These are phyloP conservation scores for Chaetomium strumarium DNA, from an alignment of 2,329 filamentous ascomycete genomes.

Conservation along the genomic window DNA sequence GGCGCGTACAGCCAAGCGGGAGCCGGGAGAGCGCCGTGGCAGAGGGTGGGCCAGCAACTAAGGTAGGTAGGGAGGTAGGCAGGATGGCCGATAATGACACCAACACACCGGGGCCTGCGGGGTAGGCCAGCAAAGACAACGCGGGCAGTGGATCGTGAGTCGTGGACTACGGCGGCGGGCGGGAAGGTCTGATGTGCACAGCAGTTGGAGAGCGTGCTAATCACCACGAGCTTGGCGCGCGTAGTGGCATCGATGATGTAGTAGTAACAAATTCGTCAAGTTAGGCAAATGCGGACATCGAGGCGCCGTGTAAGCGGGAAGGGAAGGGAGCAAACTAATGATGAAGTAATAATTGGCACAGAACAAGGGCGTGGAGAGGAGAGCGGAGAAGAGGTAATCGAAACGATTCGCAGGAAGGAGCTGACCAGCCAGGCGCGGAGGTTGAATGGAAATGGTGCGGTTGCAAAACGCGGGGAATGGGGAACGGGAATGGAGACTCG, in stretches of 20 bases:
- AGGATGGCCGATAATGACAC: constrained; percentile 15
- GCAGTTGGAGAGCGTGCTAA: neutral
- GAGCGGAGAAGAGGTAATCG: constrained; percentile 20
- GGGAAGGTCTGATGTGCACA: neutral
- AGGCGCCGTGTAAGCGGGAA: constrained; percentile 19
- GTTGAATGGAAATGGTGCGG: constrained; percentile 3
- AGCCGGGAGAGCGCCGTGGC: neutral
- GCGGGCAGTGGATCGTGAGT: constrained; percentile 6
- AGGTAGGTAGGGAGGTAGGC: neutral
- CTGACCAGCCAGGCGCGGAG: constrained; percentile 4
- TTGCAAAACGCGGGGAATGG: constrained; percentile 18
- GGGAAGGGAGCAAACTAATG: neutral
- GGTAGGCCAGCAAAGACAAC: neutral
- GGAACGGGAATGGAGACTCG: too few relatives aligned
- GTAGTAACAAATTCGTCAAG: constrained; percentile 8
- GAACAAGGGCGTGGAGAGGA: constrained; percentile 16
- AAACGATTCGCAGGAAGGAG: constrained; percentile 14
- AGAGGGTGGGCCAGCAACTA: neutral
- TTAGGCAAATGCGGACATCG: constrained; percentile 21
- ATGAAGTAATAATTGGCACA: constrained; percentile 5
- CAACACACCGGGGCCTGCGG: neutral
- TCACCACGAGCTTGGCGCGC: neutral
- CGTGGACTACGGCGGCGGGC: neutral
- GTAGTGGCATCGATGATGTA: neutral
- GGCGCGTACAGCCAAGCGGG: neutral